Base-by-base conservation (phyloP, 2,329 filamentous ascomycete species). In the Cercospora sesami region DNA sequence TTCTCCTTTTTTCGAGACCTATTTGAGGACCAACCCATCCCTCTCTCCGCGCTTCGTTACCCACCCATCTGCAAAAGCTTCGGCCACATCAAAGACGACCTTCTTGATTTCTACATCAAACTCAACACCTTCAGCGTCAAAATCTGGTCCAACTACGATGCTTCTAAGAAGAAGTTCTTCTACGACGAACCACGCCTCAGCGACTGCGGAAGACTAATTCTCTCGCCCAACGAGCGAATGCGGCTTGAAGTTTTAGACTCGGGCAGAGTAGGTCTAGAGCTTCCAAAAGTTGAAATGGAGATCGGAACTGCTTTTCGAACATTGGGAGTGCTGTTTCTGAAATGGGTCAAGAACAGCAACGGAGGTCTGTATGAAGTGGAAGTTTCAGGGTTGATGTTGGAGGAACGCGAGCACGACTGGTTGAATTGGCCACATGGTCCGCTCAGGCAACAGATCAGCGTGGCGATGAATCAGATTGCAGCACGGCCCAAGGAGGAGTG, bases 91-190 rank as follows among this genome's bases (percentile, higher is more conserved):
- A 55, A 68, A 14, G 30, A 48, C 12, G 61, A 64, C 21, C 64
- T 73, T 42, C 31, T 67, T 45, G 18, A 58, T 0, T 36, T 39
- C 9, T 72, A 66, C 59, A 31, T 72, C 26, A 14, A 48, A 7
- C 42, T 61, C 26, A 62, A 58, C 45, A 68, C 67, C 18, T 33
- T 73, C 63, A 33, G 21, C 14, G 60, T 65, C n/a, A 64, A 60
- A 14, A 28, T 72, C 67, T 73, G 72, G 72, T 51, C 63, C 42
- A 72, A 73, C 53, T 72, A 73, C 70, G 70, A 72, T 36, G 42
- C 57, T 4, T 18, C 3, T 14, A 21, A 10, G n/a, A 39, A 61
- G 8, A 14, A 61, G 0, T 68, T 68, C 55, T 72, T 64, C 61
- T 21, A 12, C 16, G 53, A 68, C 4, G 26, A 60, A 6, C 26